Conservation (phyloP, 2,329 filamentous ascomycete species). For the Balansia obtecta region DNA sequence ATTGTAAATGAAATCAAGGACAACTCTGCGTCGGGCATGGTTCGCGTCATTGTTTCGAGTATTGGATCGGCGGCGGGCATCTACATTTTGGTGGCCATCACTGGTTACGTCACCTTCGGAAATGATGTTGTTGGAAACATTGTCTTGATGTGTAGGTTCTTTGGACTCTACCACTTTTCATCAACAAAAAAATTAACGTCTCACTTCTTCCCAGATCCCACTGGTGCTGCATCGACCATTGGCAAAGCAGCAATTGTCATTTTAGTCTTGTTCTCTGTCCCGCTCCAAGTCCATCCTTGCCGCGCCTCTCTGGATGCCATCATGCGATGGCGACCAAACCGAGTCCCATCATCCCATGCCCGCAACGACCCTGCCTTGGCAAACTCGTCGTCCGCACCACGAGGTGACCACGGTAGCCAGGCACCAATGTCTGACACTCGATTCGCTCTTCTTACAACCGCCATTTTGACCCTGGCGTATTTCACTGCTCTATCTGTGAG, state of each 20-base stretch:
- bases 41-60: constrained; percentile 66
- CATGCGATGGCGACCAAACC: constrained; percentile 73
- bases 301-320: constrained; percentile 90
- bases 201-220: constrained; percentile 22
- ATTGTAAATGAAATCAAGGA: constrained; percentile 91
- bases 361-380: constrained; percentile 32
- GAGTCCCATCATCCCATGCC: constrained; percentile 23
- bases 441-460: constrained; percentile 80
- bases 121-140: constrained; percentile 86
- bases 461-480: constrained; percentile 76
- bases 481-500: constrained; percentile 82
- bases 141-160: constrained; percentile 68
- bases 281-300: constrained; percentile 90
- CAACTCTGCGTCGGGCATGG: constrained; percentile 62
- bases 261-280: constrained; percentile 92
- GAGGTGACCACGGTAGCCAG: constrained; percentile 39
- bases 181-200: background rate
- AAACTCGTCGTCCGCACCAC: constrained; percentile 19
- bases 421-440: constrained; percentile 71
- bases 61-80: constrained; percentile 80
- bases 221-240: constrained; percentile 65
- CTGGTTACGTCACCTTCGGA: constrained; percentile 91
- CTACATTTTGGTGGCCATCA: constrained; percentile 86
- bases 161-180: background rate
- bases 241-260: constrained; percentile 92